A percentile compares a stretch with the other conserved stretches of the same genome.
Conservation (phyloP, 305 asterid species). For the Solanum hybrid region DNA sequence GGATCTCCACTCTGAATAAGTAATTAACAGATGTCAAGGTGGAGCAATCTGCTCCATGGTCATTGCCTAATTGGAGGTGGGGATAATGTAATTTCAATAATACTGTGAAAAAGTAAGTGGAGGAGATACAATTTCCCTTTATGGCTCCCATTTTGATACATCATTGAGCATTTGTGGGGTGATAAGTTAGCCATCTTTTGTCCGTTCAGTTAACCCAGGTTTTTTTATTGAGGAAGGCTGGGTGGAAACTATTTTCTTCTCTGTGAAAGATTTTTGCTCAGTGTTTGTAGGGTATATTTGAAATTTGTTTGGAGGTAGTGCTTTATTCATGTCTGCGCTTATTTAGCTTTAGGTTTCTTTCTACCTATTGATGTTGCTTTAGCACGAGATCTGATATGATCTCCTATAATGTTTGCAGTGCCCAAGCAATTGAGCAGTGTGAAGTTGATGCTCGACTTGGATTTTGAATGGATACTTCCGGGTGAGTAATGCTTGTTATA, state of each 20-base stretch:
- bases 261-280: not conserved
- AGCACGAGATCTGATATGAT: not conserved
- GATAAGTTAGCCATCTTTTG: not conserved
- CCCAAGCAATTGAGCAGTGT: constrained; percentile 39
- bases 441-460: constrained; percentile 38
- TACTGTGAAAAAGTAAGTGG: not conserved
- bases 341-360: not conserved
- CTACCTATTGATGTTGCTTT: not conserved
- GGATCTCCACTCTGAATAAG: not conserved
- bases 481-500: constrained; percentile 23
- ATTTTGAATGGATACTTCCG: constrained; percentile 67
- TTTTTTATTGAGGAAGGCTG: not conserved
- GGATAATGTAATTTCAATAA: not conserved
- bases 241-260: not conserved
- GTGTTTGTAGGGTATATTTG: not conserved
- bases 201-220: not conserved
- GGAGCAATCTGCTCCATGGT: not conserved
- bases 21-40: not conserved
- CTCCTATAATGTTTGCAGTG: constrained; percentile 20
- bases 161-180: not conserved
- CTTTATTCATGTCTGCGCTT: not conserved
- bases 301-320: not conserved
- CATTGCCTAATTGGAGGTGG: not conserved
- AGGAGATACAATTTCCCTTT: not conserved
- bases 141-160: not conserved